phyloP scores from a whole-genome alignment of 805 yeast species.

The Kuraishia piskuri region DNA sequence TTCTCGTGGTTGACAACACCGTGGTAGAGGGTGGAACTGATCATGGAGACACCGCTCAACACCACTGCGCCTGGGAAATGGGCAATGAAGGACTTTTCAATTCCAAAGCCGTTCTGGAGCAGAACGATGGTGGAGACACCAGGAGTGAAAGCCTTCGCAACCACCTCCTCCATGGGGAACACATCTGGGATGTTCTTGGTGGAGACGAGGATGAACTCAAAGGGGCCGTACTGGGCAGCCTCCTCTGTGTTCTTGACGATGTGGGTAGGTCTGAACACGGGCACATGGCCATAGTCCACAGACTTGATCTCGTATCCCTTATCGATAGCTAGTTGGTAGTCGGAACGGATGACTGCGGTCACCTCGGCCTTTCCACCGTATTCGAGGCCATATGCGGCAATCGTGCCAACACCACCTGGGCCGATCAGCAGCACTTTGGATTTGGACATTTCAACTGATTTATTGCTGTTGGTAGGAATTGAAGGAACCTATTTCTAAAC shows the following conservation, averaged over 20 bases:
- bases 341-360: conserved; percentile 55
- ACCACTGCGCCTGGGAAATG: conserved; percentile 23
- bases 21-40: conserved; percentile 46
- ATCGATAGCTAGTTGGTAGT: conserved; percentile 39
- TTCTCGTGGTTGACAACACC: conserved; percentile 40
- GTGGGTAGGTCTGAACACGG: conserved; percentile 46
- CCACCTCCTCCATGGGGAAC: conserved; percentile 23
- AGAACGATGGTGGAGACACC: conserved; percentile 21
- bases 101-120: conserved; percentile 31
- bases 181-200: conserved; percentile 65
- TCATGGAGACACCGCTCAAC: conserved; percentile 30
- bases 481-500: too few relatives aligned
- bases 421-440: conserved; percentile 57
- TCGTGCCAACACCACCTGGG: conserved; percentile 77
- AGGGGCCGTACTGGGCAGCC: conserved; percentile 30
- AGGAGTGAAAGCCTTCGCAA: conserved; percentile 25
- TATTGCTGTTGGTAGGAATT: too few relatives aligned
- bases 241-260: conserved; percentile 31
- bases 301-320: conserved; percentile 54
- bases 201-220: conserved; percentile 51
- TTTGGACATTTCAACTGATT: conserved; percentile 8
- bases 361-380: conserved; percentile 36
- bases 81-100: conserved; percentile 25
- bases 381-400: conserved; percentile 59
- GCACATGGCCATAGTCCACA: conserved; percentile 47